These are phyloP conservation scores for Chrysoporthe puriensis DNA, from an alignment of 2,329 filamentous ascomycete genomes.

Conservation along the genomic window DNA sequence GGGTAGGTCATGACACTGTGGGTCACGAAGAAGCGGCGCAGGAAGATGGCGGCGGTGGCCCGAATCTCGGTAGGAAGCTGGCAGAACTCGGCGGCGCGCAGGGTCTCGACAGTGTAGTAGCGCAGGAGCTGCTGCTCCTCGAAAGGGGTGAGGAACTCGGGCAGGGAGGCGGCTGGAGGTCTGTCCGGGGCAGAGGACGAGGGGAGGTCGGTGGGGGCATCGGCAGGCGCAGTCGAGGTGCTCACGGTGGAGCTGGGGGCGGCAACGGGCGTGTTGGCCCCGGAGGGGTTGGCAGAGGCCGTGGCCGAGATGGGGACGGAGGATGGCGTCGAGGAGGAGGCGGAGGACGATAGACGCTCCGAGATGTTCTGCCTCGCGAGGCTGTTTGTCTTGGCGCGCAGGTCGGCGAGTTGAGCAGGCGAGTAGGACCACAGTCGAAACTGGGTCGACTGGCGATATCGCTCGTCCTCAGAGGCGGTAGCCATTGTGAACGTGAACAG, in stretches of 20 bases:
- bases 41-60: constrained; percentile 83
- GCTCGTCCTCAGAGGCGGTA: constrained; percentile 80
- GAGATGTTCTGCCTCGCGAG: constrained; percentile 69
- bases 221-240: constrained; percentile 33
- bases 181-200: neutral
- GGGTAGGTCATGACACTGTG: constrained; percentile 97
- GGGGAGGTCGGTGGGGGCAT: constrained; percentile 21
- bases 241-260: constrained; percentile 29
- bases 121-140: constrained; percentile 84
- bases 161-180: constrained; percentile 46
- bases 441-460: constrained; percentile 89
- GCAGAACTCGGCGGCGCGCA: constrained; percentile 59
- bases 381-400: constrained; percentile 78
- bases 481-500: constrained; percentile 53
- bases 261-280: constrained; percentile 37
- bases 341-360: constrained; percentile 57
- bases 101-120: constrained; percentile 69
- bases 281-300: constrained; percentile 35
- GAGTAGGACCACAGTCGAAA: constrained; percentile 94
- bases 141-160: constrained; percentile 80
- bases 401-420: constrained; percentile 67
- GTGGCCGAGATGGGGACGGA: constrained; percentile 45
- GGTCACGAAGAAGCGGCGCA: constrained; percentile 92
- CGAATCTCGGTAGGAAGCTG: constrained; percentile 56
- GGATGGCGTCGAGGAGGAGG: constrained; percentile 41